These are phyloP conservation scores for Delonix regia DNA, from an alignment of 306 rosid species.

Conservation along the genomic window DNA sequence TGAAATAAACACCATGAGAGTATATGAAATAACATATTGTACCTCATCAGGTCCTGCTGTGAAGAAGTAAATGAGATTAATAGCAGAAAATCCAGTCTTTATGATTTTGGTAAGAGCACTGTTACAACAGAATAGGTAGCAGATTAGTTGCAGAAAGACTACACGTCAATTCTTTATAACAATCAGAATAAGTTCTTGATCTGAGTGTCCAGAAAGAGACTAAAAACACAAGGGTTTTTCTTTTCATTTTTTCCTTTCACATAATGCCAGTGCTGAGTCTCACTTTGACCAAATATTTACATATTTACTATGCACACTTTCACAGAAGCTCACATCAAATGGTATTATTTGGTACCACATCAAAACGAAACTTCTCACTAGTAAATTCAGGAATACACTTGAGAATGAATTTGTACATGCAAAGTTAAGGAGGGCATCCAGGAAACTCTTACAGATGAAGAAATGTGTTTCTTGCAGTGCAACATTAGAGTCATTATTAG, in stretches of 20 bases:
- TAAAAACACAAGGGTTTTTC: not conserved
- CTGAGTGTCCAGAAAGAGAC: not conserved
- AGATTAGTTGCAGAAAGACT: slow-evolving; percentile 30
- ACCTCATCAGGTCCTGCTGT: slow-evolving; percentile 99
- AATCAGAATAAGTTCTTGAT: slow-evolving; percentile 19
- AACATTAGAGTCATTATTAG: not conserved
- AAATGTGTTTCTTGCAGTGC: not conserved
- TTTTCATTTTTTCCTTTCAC: not conserved
- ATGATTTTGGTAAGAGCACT: slow-evolving; percentile 95
- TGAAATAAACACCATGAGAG: not conserved
- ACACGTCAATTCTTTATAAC: slow-evolving; percentile 18
- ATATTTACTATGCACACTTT: not conserved
- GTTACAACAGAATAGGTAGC: slow-evolving; percentile 41
- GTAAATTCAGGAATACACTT: not conserved
- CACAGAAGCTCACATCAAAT: not conserved
- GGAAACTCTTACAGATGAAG: not conserved
- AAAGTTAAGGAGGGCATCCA: not conserved
- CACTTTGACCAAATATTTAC: slow-evolving; percentile 7
- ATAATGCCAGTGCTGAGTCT: not conserved
- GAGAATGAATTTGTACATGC: not conserved
- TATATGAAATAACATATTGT: slow-evolving; percentile 18
- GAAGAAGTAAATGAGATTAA: slow-evolving; percentile 99
- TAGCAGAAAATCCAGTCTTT: slow-evolving; percentile 94
- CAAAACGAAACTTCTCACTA: not conserved
- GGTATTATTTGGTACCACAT: not conserved